Conservation (phyloP, 176 grass and related monocot genomes). For the Tillandsia leiboldiana region DNA sequence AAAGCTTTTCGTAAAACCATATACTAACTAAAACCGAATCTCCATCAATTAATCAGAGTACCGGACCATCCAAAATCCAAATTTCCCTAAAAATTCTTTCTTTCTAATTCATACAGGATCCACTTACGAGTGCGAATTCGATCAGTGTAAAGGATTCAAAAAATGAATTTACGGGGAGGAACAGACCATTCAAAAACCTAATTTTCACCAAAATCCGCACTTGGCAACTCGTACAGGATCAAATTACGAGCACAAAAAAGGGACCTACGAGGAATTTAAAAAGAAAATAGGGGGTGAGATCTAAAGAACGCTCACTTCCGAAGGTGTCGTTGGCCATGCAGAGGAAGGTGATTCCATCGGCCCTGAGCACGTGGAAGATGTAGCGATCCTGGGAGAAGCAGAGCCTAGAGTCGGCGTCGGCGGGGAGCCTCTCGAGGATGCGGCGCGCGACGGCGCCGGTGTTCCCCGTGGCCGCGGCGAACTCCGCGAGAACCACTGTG, state of each 20-base stretch:
- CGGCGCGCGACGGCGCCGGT: slow-evolving; percentile 62
- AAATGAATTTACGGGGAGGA: too few species aligned
- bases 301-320: slow-evolving; percentile 30
- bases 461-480: slow-evolving; percentile 75
- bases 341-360: slow-evolving; percentile 65
- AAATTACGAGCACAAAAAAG: not conserved
- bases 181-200: too few species aligned
- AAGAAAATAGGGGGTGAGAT: not conserved
- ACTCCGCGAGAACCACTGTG: slow-evolving; percentile 87
- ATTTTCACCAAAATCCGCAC: too few species aligned
- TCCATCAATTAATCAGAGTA: too few species aligned
- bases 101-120: too few species aligned
- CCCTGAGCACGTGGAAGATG: slow-evolving; percentile 91
- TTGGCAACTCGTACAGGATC: too few species aligned
- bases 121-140: too few species aligned
- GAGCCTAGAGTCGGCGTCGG: slow-evolving; percentile 56
- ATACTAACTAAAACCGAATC: not conserved
- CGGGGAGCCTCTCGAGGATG: slow-evolving; percentile 76
- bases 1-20: too few species aligned
- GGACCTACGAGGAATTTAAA: not conserved
- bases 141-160: too few species aligned
- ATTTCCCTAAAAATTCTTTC: too few species aligned
- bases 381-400: slow-evolving; percentile 92
- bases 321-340: slow-evolving; percentile 98
- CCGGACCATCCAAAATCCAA: too few species aligned